Evolutionary conservation across 1,284 basidiomycete species (phyloP).

Genomic region (Leccinum subspadiceum): DNA sequence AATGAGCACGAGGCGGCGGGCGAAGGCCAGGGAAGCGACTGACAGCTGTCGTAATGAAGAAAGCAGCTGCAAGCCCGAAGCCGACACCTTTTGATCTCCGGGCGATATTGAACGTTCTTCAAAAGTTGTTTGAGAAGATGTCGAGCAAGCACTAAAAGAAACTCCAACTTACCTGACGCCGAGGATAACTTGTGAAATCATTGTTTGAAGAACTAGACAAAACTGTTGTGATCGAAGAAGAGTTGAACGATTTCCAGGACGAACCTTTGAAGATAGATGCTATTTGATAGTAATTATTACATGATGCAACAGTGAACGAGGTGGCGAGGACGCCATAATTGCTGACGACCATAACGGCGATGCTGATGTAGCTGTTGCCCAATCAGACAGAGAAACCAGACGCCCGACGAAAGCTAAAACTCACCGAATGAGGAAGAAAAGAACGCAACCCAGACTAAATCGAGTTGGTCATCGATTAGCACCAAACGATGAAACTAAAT

Average conservation of each 20-base stretch:
- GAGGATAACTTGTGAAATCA: constrained; percentile 36
- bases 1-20: not conserved
- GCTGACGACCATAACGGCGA: constrained; percentile 37
- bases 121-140: not conserved
- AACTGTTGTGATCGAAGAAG: not conserved
- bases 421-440: constrained; percentile 41
- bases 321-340: constrained; percentile 40
- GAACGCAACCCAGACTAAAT: constrained; percentile 31
- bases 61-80: constrained; percentile 15
- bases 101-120: constrained; percentile 35
- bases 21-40: not conserved
- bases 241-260: not conserved
- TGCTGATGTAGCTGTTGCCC: constrained; percentile 38
- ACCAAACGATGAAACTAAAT: not conserved
- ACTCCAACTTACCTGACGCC: constrained; percentile 26
- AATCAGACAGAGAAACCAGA: constrained; percentile 8
- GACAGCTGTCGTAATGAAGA: constrained; percentile 23
- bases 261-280: constrained; percentile 37
- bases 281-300: constrained; percentile 30
- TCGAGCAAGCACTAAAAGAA: not conserved
- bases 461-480: not conserved
- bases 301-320: constrained; percentile 28
- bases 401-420: not conserved
- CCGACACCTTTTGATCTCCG: constrained; percentile 26
- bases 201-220: constrained; percentile 30